These are phyloP conservation scores for Gossypium stocksii DNA, from an alignment of 345 rosid genomes.

Conservation along the genomic window DNA sequence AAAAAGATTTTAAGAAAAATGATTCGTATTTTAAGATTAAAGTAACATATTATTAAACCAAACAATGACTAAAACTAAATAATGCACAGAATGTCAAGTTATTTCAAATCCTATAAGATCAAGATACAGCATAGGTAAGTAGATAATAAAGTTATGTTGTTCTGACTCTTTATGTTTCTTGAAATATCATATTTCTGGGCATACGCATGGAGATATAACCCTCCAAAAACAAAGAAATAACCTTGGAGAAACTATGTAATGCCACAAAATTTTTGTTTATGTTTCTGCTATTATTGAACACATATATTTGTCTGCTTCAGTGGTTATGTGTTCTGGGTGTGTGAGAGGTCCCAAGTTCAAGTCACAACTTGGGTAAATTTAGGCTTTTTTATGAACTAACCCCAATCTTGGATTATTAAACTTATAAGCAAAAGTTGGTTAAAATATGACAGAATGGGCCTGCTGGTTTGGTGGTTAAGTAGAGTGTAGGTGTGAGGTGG, in stretches of 20 bases:
- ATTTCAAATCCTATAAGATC: background rate
- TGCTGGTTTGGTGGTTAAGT: too few relatives aligned
- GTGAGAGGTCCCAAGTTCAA: too few relatives aligned
- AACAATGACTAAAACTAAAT: background rate
- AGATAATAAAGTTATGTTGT: background rate
- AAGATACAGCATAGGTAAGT: background rate
- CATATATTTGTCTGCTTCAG: too few relatives aligned
- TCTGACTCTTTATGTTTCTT: background rate
- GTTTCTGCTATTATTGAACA: too few relatives aligned
- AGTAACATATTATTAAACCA: background rate
- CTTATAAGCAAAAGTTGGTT: too few relatives aligned
- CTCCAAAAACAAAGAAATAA: background rate
- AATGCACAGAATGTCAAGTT: background rate
- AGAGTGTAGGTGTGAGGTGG: too few relatives aligned
- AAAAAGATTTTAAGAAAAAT: background rate
- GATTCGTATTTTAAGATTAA: background rate
- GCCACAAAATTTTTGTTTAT: too few relatives aligned
- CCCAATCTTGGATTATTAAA: too few relatives aligned
- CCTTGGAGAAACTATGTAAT: background rate
- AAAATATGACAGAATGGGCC: too few relatives aligned
- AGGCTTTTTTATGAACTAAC: too few relatives aligned
- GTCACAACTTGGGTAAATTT: too few relatives aligned
- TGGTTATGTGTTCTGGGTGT: too few relatives aligned
- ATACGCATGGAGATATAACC: background rate
- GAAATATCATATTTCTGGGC: background rate